phyloP scores from a whole-genome alignment of 2,329 filamentous ascomycete genomes.

The Aspergillus latus region DNA sequence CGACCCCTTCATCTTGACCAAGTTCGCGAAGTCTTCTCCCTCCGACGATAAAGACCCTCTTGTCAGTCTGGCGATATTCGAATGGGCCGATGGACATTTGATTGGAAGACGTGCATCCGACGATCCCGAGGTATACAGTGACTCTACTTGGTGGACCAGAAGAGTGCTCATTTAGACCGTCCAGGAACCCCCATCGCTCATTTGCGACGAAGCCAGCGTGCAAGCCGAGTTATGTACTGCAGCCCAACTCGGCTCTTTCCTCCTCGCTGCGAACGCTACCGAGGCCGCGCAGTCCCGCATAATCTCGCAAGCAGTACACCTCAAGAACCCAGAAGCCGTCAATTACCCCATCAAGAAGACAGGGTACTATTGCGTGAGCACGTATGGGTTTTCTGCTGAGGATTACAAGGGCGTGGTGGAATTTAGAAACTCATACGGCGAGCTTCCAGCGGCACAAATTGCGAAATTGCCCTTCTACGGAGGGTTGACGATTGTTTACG shows the following conservation, averaged over 20 bases:
- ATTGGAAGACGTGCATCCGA: slow-evolving; percentile 68
- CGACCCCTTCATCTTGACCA: slow-evolving; percentile 85
- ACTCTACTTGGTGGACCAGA: neutral
- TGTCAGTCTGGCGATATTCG: slow-evolving; percentile 85
- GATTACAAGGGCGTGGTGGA: slow-evolving; percentile 80
- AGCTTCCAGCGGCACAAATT: slow-evolving; percentile 92
- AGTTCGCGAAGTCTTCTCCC: slow-evolving; percentile 66
- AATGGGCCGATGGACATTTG: slow-evolving; percentile 82
- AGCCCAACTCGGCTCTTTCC: slow-evolving; percentile 79
- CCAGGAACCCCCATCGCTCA: slow-evolving; percentile 57
- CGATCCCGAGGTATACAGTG: slow-evolving; percentile 52
- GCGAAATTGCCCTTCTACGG: slow-evolving; percentile 97
- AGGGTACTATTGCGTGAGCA: slow-evolving; percentile 93
- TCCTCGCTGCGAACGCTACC: slow-evolving; percentile 74
- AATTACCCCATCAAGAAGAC: slow-evolving; percentile 86
- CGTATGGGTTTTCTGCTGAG: slow-evolving; percentile 64
- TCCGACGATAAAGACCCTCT: slow-evolving; percentile 67
- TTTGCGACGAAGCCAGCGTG: slow-evolving; percentile 75
- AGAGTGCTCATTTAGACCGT: neutral
- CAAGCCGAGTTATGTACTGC: slow-evolving; percentile 69
- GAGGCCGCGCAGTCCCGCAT: slow-evolving; percentile 70
- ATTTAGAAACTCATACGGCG: slow-evolving; percentile 94
- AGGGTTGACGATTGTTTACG: slow-evolving; percentile 89
- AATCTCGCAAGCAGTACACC: slow-evolving; percentile 74
- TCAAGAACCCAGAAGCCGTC: slow-evolving; percentile 69